These are phyloP conservation scores for Phoma sp. DNA, from an alignment of 2,329 filamentous ascomycete species.

Conservation along the genomic window DNA sequence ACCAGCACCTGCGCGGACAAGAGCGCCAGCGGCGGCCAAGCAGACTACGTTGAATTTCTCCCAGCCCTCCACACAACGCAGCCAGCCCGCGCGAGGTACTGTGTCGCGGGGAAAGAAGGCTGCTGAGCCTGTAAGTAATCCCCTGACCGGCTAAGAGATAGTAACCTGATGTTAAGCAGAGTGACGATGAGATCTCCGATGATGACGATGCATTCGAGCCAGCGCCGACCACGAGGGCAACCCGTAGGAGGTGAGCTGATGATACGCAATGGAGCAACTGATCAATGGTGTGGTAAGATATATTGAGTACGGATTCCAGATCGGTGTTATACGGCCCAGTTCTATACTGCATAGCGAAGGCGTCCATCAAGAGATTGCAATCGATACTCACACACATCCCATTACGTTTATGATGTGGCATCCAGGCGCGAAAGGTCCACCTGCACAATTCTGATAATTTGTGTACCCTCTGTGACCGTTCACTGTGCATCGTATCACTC, in stretches of 20 bases:
- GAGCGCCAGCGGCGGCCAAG: slow-evolving; percentile 30
- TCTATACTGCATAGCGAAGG: slow-evolving; percentile 2
- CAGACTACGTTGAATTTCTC: slow-evolving; percentile 55
- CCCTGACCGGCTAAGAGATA: not conserved
- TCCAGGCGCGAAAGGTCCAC: not conserved
- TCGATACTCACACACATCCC: not conserved
- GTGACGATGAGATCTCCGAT: slow-evolving; percentile 53
- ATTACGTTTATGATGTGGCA: not conserved
- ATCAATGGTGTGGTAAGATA: not conserved
- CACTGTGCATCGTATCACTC: not conserved
- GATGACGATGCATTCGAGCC: slow-evolving; percentile 53
- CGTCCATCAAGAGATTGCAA: not conserved
- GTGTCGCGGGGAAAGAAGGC: slow-evolving; percentile 39
- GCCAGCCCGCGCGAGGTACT: slow-evolving; percentile 36
- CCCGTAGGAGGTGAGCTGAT: slow-evolving; percentile 33
- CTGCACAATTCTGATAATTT: not conserved
- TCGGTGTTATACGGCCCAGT: not conserved
- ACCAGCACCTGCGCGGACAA: slow-evolving; percentile 26
- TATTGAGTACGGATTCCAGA: not conserved
- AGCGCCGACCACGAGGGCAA: slow-evolving; percentile 32
- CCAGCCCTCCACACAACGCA: slow-evolving; percentile 46
- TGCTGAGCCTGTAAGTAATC: slow-evolving; percentile 51
- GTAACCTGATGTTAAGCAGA: slow-evolving; percentile 33
- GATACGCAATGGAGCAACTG: not conserved
- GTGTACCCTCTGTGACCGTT: not conserved